Base-by-base conservation (phyloP, 257 asterid species). In the Solanum chiquidenum region DNA sequence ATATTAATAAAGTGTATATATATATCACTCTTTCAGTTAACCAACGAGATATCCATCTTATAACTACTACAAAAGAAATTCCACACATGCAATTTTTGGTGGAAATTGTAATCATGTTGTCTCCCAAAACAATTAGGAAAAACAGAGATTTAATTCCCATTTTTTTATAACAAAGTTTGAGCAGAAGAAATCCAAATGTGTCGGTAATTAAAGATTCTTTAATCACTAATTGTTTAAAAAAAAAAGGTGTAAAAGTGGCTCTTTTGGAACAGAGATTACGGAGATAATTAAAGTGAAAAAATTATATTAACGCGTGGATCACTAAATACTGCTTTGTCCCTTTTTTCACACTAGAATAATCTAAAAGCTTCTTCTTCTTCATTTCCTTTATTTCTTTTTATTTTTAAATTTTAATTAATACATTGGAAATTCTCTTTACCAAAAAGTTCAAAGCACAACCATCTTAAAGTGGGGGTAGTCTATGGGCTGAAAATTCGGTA, bases 31-130 rank as follows among this genome's bases (percentile, higher is more conserved):
- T 29, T 82, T 82, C 42, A 11, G 85, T 49, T 82, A 82, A 82
- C 42, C 58, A 82, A 82, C 85, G 7, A 80, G 85, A 80, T 80
- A 27, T 46, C 42, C 68, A 49, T 82, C 69, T 82, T 49, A 83
- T 40, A 84, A 75, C 86, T 84, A 10, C 27, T 16, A 14, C 27
- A 9, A 49, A 18, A 86, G 75, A 84, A 13, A 44, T 34, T 33
- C 84, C 55, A 44, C 83, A 88, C 34, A 68, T 73, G 89, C 75
- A 75, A 88, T 58, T 87, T 90, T 33, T 34, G 87, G 95, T 94
- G 94, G 95, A 90, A 90, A 85, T 86, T 89, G 92, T 91, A 92
- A 94, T 92, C 91, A 94, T 94, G 87, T 73, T 91, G 93, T 90
- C 88, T 88, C 92, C 91, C 89, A 92, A 85, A 86, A 87, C 42